A percentile compares a stretch with the other conserved stretches of the same genome.
These are phyloP conservation scores for Pedinophyceae sp. DNA, from an alignment of 139 green algal species.

Conservation along the genomic window DNA sequence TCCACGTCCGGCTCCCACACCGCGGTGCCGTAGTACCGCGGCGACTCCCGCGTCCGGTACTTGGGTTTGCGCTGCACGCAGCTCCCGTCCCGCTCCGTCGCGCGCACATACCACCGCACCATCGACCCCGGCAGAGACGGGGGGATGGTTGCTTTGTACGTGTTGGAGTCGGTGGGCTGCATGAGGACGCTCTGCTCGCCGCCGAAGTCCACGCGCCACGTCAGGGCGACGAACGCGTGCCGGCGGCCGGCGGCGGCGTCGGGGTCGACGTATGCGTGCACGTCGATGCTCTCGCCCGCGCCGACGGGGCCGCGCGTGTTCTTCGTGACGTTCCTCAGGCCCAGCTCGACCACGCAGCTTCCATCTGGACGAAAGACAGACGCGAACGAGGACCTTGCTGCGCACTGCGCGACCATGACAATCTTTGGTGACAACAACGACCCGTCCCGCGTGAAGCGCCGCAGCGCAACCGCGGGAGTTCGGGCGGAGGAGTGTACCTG, in stretches of 20 bases:
- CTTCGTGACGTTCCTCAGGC: slow-evolving; percentile 1
- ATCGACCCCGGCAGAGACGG: slow-evolving; percentile 7
- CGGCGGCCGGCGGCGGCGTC: no score
- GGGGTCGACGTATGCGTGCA: not conserved
- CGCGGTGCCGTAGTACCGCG: slow-evolving; percentile 5
- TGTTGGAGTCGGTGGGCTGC: not conserved
- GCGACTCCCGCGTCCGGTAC: not conserved
- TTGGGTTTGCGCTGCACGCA: not conserved
- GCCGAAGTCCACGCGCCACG: slow-evolving; percentile 9
- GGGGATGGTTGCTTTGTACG: slow-evolving; percentile 19
- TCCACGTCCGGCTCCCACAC: not conserved
- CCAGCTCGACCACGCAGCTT: no score
- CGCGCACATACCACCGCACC: slow-evolving; percentile 22
- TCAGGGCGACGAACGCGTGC: not conserved
- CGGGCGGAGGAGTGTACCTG: no score
- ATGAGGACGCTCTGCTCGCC: slow-evolving; percentile 6
- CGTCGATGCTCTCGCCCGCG: not conserved
- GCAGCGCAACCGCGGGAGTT: no score
- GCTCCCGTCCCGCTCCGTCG: slow-evolving; percentile 7
- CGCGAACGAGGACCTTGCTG: no score
- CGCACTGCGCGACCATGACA: no score
- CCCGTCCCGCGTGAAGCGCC: no score
- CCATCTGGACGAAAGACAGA: no score
- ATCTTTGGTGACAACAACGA: no score
- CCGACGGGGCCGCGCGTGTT: not conserved